phyloP scores from a whole-genome alignment of 805 yeast species.

The Saturnispora saitoi region DNA sequence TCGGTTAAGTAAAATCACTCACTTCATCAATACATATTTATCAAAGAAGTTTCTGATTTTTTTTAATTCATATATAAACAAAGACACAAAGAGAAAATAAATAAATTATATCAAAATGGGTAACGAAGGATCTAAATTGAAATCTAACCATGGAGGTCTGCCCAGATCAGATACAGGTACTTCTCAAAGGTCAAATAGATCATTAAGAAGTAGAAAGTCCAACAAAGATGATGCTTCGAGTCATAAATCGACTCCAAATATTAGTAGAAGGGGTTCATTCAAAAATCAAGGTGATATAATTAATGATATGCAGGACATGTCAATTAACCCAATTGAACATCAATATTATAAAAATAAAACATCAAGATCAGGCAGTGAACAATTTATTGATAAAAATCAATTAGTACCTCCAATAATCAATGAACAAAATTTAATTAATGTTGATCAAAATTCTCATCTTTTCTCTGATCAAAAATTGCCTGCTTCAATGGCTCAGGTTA shows the following conservation, averaged over 20 bases:
- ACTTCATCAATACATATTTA: background rate
- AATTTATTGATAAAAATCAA: background rate
- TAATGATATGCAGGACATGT: constrained; percentile 15
- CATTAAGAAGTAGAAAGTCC: constrained; percentile 25
- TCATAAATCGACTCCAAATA: constrained; percentile 19
- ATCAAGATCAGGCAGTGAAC: background rate
- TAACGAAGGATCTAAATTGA: constrained; percentile 28
- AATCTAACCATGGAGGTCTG: constrained; percentile 19
- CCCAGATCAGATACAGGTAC: constrained; percentile 27
- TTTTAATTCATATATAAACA: too few relatives aligned
- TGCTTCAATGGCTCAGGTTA: constrained; percentile 28
- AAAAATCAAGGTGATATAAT: constrained; percentile 17
- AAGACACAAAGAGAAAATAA: background rate
- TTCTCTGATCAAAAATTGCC: constrained; percentile 19
- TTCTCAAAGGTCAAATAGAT: constrained; percentile 24
- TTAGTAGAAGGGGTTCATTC: constrained; percentile 23
- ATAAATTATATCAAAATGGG: constrained; percentile 20
- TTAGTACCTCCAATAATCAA: background rate
- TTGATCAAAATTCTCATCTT: constrained; percentile 6
- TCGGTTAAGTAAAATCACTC: background rate
- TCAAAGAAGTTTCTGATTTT: too few relatives aligned
- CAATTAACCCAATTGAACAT: constrained; percentile 13
- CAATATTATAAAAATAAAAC: constrained; percentile 19
- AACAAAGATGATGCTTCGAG: constrained; percentile 16
- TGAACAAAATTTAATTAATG: constrained; percentile 5